Percentiles rank a stretch among this genome's conserved stretches.
Conservation (phyloP, 176 grass and related monocot genomes). For the Elymus sibiricus region DNA sequence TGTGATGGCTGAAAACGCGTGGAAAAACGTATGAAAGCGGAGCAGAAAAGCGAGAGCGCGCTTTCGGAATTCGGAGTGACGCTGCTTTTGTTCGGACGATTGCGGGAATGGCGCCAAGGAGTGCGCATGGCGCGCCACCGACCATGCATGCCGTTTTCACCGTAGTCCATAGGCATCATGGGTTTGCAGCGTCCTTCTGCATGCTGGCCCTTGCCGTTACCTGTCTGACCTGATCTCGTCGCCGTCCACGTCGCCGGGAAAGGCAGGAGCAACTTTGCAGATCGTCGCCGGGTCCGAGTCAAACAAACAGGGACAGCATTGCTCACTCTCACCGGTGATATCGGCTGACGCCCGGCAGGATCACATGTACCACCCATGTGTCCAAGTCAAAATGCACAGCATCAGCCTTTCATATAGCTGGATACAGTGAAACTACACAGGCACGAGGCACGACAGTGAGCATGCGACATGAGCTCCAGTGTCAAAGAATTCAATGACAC, state of each 20-base stretch:
- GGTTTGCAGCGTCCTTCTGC: not conserved
- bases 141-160: conserved; percentile 23
- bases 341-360: not conserved
- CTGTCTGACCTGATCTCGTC: not conserved
- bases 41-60: conserved; percentile 21
- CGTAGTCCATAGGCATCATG: not conserved
- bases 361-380: not conserved
- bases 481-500: conserved; percentile 16
- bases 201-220: not conserved
- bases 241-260: not conserved
- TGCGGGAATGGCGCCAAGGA: not conserved
- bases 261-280: not conserved
- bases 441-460: not conserved
- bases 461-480: not conserved
- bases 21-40: not conserved
- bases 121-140: not conserved
- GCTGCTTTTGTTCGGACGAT: not conserved
- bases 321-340: conserved; percentile 22
- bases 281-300: not conserved
- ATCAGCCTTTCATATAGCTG: not conserved
- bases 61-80: conserved; percentile 1
- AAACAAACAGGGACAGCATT: not conserved
- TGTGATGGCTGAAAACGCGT: not conserved
- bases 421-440: not conserved
- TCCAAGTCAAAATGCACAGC: not conserved